These are phyloP conservation scores for Davidsoniella virescens DNA, from an alignment of 2,329 filamentous ascomycete species.

Conservation along the genomic window DNA sequence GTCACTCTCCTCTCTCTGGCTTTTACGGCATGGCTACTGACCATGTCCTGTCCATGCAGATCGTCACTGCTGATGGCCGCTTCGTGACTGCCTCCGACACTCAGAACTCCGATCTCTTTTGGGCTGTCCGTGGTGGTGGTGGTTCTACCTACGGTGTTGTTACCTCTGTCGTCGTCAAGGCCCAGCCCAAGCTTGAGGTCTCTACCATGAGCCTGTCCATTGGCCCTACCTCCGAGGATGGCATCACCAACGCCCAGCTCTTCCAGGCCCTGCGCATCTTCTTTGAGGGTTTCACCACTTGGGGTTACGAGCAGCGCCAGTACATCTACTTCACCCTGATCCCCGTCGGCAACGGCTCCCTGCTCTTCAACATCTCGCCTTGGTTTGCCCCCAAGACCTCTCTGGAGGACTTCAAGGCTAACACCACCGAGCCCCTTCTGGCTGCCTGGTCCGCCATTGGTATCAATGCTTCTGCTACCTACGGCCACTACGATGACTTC, in stretches of 20 bases:
- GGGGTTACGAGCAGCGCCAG: conserved; percentile 13
- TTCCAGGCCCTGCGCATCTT: conserved; percentile 23
- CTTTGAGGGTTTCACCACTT: conserved; percentile 16
- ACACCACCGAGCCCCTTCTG: conserved; percentile 18
- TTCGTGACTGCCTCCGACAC: conserved; percentile 26
- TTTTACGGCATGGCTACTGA: conserved; percentile 30
- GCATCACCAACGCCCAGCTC: conserved; percentile 20
- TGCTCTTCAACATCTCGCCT: conserved; percentile 20
- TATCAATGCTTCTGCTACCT: conserved; percentile 15
- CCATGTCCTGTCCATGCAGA: conserved; percentile 30
- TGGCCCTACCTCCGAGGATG: conserved; percentile 20
- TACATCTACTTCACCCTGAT: conserved; percentile 17
- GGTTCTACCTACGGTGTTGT: conserved; percentile 29
- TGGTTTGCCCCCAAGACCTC: conserved; percentile 17
- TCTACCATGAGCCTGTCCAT: conserved; percentile 20
- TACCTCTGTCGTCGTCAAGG: conserved; percentile 22
- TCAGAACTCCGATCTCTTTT: conserved; percentile 30
- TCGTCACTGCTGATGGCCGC: conserved; percentile 30
- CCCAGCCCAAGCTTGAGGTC: conserved; percentile 21
- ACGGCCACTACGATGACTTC: conserved; percentile 18
- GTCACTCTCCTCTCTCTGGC: conserved; percentile 29
- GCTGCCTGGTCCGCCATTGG: conserved; percentile 25
- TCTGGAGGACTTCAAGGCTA: conserved; percentile 21
- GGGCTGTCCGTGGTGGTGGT: conserved; percentile 32
- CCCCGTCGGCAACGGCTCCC: conserved; percentile 16